Base-by-base conservation (phyloP, 495 filamentous ascomycete species). In the Hypoxylon rickii region DNA sequence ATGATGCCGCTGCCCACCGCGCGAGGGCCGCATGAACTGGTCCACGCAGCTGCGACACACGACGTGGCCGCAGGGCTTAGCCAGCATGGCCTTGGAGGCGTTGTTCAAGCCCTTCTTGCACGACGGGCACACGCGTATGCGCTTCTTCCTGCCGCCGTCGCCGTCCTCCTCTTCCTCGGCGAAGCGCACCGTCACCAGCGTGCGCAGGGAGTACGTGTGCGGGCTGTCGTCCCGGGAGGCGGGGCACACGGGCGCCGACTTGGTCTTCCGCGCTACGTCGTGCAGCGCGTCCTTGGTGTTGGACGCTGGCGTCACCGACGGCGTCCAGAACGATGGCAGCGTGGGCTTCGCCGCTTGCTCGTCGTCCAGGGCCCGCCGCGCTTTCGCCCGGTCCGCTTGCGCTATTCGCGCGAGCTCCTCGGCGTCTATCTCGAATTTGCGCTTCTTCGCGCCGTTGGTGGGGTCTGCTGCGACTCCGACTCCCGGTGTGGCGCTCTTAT, bases 291-390 rank as follows among this genome's bases (percentile, higher is more conserved):
- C 73, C 46, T 69, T 74, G 31, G 67, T 73, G 51, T 79, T 79
- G 1, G 76, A 75, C 0, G 82, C 78, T 0, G 93, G 91, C 0
- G 89, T 94, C 22, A 95, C 76, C 1, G 89, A 88, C 0, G 94
- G 93, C 0, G 95, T 86, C 94, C 94, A 98, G 75, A 97, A 97
- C 2, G 92, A 94, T 0, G 91, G 90, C 0, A 96, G 73, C n/a
- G 82, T 85, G 0, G 84, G 85, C 65, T 89, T 88, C 0, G 82
- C 79, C 0, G 84, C 81, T 79, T 92, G 92, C 65, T 96, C 89
- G 38, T 83, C 83, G 50, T 87, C 84, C 51, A 93, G 74, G 29
- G 82, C 82, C 50, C 77, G 79, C 62, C 83, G 83, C 13, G 88
- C 83, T 66, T 87, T 85, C 41, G 82, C 79, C 63, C 81, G 73